Evolutionary conservation across 2,329 filamentous ascomycete genomes (phyloP).

Genomic region (Pseudogymnoascus sp.): DNA sequence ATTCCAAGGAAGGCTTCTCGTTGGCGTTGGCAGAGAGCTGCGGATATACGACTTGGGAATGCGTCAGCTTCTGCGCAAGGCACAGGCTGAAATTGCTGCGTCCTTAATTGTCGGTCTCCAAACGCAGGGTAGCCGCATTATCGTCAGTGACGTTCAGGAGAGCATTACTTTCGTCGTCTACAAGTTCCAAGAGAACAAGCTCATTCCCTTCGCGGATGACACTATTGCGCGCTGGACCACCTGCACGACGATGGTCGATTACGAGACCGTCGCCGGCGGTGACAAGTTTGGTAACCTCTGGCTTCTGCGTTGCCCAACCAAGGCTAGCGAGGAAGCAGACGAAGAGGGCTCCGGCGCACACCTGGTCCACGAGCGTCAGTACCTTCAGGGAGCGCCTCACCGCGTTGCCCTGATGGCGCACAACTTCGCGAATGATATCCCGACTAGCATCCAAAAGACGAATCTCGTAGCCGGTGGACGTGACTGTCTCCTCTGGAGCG

Average conservation of each 20-base stretch:
- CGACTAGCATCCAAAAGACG: conserved; percentile 81
- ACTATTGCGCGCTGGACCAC: conserved; percentile 85
- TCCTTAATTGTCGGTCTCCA: conserved; percentile 83
- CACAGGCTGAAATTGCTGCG: conserved; percentile 69
- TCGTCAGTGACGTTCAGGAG: conserved; percentile 88
- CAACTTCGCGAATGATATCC: conserved; percentile 85
- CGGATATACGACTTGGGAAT: conserved; percentile 89
- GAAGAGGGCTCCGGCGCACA: conserved; percentile 86
- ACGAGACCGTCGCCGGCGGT: conserved; percentile 87
- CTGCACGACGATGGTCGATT: conserved; percentile 88
- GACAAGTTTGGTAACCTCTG: conserved; percentile 98
- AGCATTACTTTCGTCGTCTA: conserved; percentile 89
- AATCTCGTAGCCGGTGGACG: conserved; percentile 84
- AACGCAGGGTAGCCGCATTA: conserved; percentile 82
- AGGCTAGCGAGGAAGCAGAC: conserved; percentile 81
- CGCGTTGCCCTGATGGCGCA: conserved; percentile 79
- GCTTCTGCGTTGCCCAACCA: conserved; percentile 78
- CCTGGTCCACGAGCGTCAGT: conserved; percentile 80
- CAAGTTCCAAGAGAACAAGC: conserved; percentile 80
- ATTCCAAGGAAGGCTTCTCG: conserved; percentile 84
- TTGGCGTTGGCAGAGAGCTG: conserved; percentile 75
- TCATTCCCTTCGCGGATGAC: conserved; percentile 92
- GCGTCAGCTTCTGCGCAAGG: conserved; percentile 84
- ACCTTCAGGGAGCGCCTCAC: conserved; percentile 82
- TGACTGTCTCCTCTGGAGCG: conserved; percentile 87